Percentiles rank a stretch among this genome's conserved stretches.
These are phyloP conservation scores for Cynanchum wilfordii DNA, from an alignment of 257 asterid species.

Conservation along the genomic window DNA sequence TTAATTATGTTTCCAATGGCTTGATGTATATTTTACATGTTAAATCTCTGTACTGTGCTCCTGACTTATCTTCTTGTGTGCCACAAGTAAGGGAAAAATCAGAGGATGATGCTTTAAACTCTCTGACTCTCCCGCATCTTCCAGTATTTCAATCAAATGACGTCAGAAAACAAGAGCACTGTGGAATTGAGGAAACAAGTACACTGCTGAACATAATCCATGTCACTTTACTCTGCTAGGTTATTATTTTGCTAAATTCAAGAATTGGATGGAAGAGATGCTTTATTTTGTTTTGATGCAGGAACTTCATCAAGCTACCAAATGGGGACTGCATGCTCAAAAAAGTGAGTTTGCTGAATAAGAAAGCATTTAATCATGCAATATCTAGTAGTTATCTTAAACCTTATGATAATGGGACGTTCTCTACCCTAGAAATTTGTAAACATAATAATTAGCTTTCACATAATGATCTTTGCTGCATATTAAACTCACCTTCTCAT, in stretches of 20 bases:
- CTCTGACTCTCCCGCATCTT: conserved; percentile 33
- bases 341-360: conserved; percentile 43
- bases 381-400: conserved; percentile 4
- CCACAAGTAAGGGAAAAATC: conserved; percentile 33
- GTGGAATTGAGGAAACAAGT: conserved; percentile 43
- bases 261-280: conserved; percentile 14
- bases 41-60: neutral
- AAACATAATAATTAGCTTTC: neutral
- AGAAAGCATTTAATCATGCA: conserved; percentile 1
- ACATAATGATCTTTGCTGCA: neutral
- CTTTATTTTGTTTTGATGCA: conserved; percentile 31
- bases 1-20: conserved; percentile 8
- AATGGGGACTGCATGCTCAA: conserved; percentile 34
- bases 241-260: conserved; percentile 15
- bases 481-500: neutral
- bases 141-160: conserved; percentile 30
- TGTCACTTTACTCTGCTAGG: conserved; percentile 9
- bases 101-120: conserved; percentile 30
- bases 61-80: conserved; percentile 10
- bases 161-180: conserved; percentile 25
- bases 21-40: neutral
- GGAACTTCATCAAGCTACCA: conserved; percentile 42
- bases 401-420: neutral
- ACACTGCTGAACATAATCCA: conserved; percentile 28
- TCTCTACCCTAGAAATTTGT: neutral